Base-by-base conservation (phyloP, 192 early-diverging fungal genomes). In the Gryganskiella cystojenkinii region DNA sequence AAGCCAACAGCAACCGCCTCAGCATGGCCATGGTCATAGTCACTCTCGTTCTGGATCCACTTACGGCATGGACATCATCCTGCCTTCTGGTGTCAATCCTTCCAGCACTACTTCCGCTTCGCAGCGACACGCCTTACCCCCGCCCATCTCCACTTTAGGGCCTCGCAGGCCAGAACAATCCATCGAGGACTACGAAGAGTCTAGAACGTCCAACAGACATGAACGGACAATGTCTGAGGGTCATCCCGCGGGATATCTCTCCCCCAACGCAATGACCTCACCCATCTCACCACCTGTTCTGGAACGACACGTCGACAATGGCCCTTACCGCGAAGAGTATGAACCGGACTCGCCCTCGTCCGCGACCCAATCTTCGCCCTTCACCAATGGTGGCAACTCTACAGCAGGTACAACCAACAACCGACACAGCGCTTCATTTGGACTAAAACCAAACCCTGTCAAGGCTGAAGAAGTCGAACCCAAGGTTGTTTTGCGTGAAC, bases 221-320 rank as follows among this genome's bases (percentile, higher is more conserved):
- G 66, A 69, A 19, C 65, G 73, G 14, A 78, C 73, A 45, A 63
- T 68, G 60, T 78, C 73, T 8, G 73, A 78, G 31, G 61, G 73
- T 8, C 66, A 78, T 33, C 73, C 66, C 8, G 31, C 65, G 7
- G 73, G 61, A 7, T 78, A 78, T 55, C 67, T 68, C 35, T 78
- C 73, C 3, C 73, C 73, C 4, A 64, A 65, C 4, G 64, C 66
- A 3, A 28, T 78, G 37, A 13, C 37, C 27, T 78, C 73, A 7
- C 61, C 73, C 20, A 57, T 46, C 35, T 78, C 73, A 1, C 73
- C 73, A 15, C 64, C 72, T n/a, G n/a, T n/a, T 13, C 56, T 62
- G 19, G 70, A 72, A 14, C 70, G 70, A 9, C 56, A 47, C 34
- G 47, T 62, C 28, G 69, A 71, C 27, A n/a, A 57, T 55, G 54